Conservation (phyloP, 495 filamentous ascomycete species). For the Penicillium turbatum region DNA sequence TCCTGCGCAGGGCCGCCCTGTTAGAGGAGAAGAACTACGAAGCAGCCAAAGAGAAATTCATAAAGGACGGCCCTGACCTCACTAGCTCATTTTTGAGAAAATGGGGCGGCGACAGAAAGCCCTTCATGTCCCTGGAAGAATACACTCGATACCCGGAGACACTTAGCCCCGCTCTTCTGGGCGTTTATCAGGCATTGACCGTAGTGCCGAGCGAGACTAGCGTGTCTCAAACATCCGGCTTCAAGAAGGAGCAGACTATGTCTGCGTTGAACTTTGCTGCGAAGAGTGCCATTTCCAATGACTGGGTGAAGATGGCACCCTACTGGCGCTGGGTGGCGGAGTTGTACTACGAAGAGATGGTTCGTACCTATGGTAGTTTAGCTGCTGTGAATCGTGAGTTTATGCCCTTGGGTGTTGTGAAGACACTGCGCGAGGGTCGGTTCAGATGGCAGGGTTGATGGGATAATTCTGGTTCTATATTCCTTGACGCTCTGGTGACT, state of each 20-base stretch:
- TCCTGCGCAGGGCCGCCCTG: constrained; percentile 44
- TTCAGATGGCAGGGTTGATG: constrained; percentile 54
- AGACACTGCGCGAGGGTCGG: constrained; percentile 53
- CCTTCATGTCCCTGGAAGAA: constrained; percentile 53
- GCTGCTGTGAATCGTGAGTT: constrained; percentile 58
- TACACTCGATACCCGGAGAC: constrained; percentile 50
- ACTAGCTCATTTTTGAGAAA: constrained; percentile 9
- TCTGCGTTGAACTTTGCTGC: constrained; percentile 16
- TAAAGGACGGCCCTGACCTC: constrained; percentile 25
- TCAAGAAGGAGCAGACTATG: constrained; percentile 23
- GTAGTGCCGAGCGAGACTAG: constrained; percentile 34
- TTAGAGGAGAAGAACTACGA: constrained; percentile 46
- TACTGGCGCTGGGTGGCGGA: constrained; percentile 62
- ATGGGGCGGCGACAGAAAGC: constrained; percentile 18
- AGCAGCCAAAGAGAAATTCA: constrained; percentile 39
- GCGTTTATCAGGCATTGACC: constrained; percentile 37
- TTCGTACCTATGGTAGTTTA: constrained; percentile 56
- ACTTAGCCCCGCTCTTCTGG: constrained; percentile 27
- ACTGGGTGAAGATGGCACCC: constrained; percentile 44
- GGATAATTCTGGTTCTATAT: no score
- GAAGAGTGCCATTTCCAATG: constrained; percentile 23
- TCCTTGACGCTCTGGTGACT: no score
- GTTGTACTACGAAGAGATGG: constrained; percentile 56
- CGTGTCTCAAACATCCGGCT: constrained; percentile 26
- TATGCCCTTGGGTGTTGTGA: constrained; percentile 64